A percentile compares a stretch with the other conserved stretches of the same genome.
Evolutionary conservation across 805 yeast genomes (phyloP).

Genomic region (Geotrichum ghanense): DNA sequence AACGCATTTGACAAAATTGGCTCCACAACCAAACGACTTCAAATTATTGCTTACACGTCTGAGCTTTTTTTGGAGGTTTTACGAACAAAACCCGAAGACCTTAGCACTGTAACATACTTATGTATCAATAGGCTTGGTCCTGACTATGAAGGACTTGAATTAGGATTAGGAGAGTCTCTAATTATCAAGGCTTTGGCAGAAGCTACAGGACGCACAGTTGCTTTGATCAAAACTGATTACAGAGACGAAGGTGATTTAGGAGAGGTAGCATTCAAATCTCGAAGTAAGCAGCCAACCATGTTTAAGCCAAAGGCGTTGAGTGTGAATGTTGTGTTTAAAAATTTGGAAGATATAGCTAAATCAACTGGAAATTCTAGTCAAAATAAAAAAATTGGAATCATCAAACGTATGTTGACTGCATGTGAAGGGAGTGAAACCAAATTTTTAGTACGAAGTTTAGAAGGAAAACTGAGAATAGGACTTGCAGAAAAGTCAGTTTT

Average conservation of each 20-base stretch:
- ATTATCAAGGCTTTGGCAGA: constrained; percentile 81
- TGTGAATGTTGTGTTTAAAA: constrained; percentile 59
- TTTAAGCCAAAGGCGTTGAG: constrained; percentile 79
- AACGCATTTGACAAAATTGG: constrained; percentile 70
- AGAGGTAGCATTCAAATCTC: constrained; percentile 69
- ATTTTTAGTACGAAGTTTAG: constrained; percentile 77
- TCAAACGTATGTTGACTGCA: constrained; percentile 75
- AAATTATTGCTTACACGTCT: constrained; percentile 65
- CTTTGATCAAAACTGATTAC: constrained; percentile 63
- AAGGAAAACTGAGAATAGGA: constrained; percentile 87
- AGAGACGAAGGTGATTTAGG: constrained; percentile 85
- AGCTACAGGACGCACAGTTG: constrained; percentile 70
- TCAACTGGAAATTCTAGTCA: constrained; percentile 77
- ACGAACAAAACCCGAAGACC: constrained; percentile 37
- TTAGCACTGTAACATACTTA: constrained; percentile 67
- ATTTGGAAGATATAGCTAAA: constrained; percentile 65
- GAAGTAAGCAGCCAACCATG: constrained; percentile 84
- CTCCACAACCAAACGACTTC: constrained; percentile 68
- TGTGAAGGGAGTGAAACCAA: constrained; percentile 84
- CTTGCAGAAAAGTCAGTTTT: constrained; percentile 89
- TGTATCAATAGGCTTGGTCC: constrained; percentile 88
- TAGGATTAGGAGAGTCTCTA: constrained; percentile 87
- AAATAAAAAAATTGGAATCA: constrained; percentile 59
- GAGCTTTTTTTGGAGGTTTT: constrained; percentile 60
- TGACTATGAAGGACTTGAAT: constrained; percentile 87